Conservation (phyloP, 257 asterid genomes). For the Verbena officinalis region DNA sequence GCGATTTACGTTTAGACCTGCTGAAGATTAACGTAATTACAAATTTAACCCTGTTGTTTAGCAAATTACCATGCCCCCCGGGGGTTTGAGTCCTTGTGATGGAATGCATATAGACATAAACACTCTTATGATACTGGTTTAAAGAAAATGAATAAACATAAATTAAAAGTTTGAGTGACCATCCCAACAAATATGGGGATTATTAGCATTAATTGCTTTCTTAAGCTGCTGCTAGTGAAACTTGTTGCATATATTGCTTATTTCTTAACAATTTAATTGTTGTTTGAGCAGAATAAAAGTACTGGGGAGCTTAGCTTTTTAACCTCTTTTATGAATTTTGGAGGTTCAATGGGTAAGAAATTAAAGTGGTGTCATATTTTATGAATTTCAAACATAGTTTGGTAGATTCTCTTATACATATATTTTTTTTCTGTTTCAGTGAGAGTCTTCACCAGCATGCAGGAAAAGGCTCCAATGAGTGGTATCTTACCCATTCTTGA, state of each 20-base stretch:
- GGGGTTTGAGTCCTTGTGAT: background rate
- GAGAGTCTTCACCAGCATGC: slow-evolving; percentile 93
- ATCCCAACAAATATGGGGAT: no score
- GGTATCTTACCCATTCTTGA: slow-evolving; percentile 49
- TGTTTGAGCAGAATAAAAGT: slow-evolving; percentile 73
- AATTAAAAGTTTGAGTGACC: no score
- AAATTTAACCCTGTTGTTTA: no score
- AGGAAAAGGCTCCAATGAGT: slow-evolving; percentile 90
- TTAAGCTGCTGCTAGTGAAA: no score
- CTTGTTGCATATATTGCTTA: slow-evolving; percentile 2
- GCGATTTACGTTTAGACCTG: no score
- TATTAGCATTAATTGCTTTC: no score
- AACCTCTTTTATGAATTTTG: slow-evolving; percentile 87
- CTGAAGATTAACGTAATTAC: no score
- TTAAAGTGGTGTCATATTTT: slow-evolving; percentile 19
- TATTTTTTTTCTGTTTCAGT: slow-evolving; percentile 51
- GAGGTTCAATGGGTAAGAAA: slow-evolving; percentile 82
- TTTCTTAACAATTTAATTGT: slow-evolving; percentile 28
- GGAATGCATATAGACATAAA: no score
- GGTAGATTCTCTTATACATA: slow-evolving; percentile 14
- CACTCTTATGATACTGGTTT: no score
- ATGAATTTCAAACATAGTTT: background rate
- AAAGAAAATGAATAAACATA: no score
- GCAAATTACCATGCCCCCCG: no score
- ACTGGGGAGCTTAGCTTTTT: slow-evolving; percentile 97